Base-by-base conservation (phyloP, 352 stramenopile species). In the Blastocystis sp. region DNA sequence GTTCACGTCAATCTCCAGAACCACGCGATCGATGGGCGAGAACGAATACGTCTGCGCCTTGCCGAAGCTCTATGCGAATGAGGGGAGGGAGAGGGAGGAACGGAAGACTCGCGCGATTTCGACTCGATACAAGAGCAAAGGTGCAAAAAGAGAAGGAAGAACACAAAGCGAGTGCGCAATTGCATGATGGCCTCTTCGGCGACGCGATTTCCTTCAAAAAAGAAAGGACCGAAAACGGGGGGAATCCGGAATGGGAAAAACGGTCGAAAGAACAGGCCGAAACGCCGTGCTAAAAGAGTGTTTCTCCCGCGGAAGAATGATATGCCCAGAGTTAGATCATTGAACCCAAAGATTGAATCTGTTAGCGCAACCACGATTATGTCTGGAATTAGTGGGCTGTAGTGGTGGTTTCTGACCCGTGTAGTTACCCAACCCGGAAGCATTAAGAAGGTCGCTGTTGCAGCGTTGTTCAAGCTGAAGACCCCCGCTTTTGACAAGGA, bases 381-480 rank as follows among this genome's bases (percentile, higher is more conserved):
- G 74, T 84, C 74, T 70, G 74, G 74, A 69, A 84, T 84, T 69
- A 84, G 74, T 84, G 17, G 17, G 53, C 7, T 65, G 38, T 21
- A 59, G 19, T 59, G 56, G 45, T 9, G n/a, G n/a, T 59, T 43
- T 62, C 2, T 67, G 48, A 67, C n/a, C 28, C 23, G 14, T 14
- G n/a, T 84, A 84, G 74, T 84, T 84, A 45, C 74, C 23, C 74
- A 84, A 52, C 60, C 74, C 43, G 74, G 74, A 59, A 84, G 60
- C 52, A 84, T 84, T 67, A 84, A 84, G 74, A 70, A 66, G 40
- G 74, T 84, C 34, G 74, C 74, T 70, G 74, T 48, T 69, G 74
- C 74, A 7, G 74, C 74, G 23, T 34, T 84, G 28, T 84, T 84
- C 34, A 84, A 84, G 74, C 52, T 84, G 21, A 38, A 38, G 66